phyloP scores from a whole-genome alignment of 768 basidiomycete species.

The Russula sp. region DNA sequence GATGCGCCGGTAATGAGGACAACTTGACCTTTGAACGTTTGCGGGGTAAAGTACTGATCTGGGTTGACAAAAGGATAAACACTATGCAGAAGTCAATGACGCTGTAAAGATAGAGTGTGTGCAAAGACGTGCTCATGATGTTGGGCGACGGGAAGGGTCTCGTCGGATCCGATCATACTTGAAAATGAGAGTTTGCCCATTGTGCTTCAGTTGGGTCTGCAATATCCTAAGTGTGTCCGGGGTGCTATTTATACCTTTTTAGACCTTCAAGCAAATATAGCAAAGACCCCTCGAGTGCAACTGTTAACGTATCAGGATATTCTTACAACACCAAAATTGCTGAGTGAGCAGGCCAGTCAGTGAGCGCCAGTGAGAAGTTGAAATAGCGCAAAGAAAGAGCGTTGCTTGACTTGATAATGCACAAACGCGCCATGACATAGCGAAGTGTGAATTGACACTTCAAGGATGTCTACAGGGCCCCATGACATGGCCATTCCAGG shows the following conservation, averaged over 20 bases:
- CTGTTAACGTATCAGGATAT: background rate
- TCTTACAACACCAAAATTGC: background rate
- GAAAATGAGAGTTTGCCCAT: background rate
- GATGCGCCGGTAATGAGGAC: constrained; percentile 28
- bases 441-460: no score
- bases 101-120: background rate
- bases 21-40: constrained; percentile 24
- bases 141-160: background rate
- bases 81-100: background rate
- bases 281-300: no score
- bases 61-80: constrained; percentile 28
- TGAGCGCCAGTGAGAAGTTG: background rate
- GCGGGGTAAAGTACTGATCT: constrained; percentile 13
- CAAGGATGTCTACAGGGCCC: no score
- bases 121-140: background rate
- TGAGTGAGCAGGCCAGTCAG: background rate
- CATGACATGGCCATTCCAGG: no score
- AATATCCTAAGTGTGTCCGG: no score
- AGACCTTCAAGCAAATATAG: no score
- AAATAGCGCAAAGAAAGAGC: background rate
- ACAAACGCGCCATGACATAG: no score
- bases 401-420: background rate
- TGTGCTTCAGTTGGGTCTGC: background rate
- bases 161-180: background rate
- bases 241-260: no score